phyloP scores from a whole-genome alignment of 169 alveolate species.

The Eimeria brunetti region DNA sequence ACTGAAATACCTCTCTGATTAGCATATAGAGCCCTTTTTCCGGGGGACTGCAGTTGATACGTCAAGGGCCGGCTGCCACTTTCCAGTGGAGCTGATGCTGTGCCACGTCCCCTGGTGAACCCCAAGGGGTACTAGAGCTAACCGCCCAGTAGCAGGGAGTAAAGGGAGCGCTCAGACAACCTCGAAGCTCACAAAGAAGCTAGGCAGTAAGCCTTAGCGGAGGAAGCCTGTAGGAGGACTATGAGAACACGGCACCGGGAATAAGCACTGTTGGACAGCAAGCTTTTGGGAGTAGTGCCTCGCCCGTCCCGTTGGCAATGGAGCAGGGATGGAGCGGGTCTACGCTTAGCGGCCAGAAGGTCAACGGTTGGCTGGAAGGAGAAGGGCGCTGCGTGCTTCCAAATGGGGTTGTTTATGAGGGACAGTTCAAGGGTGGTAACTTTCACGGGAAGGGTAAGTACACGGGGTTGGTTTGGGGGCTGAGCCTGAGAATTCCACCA shows the following conservation, averaged over 20 bases:
- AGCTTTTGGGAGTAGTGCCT: neutral
- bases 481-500: neutral
- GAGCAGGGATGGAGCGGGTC: slow-evolving; percentile 73
- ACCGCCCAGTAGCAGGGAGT: neutral
- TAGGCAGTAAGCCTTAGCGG: neutral
- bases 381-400: slow-evolving; percentile 88
- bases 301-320: neutral
- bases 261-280: neutral
- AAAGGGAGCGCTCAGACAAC: neutral
- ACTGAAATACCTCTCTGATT: neutral
- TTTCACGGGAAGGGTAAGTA: slow-evolving; percentile 75
- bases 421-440: slow-evolving; percentile 90
- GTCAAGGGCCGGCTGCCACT: neutral
- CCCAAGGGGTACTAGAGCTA: no score
- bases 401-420: slow-evolving; percentile 90
- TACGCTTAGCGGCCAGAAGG: slow-evolving; percentile 33
- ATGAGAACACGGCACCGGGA: neutral
- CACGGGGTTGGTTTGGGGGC: neutral
- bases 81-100: neutral
- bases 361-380: slow-evolving; percentile 89
- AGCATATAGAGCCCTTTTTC: neutral
- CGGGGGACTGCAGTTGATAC: neutral
- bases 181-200: neutral
- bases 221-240: neutral
- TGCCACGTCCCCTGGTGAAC: no score